phyloP scores from a whole-genome alignment of 805 yeast species.

The Kregervanrija fluxuum region DNA sequence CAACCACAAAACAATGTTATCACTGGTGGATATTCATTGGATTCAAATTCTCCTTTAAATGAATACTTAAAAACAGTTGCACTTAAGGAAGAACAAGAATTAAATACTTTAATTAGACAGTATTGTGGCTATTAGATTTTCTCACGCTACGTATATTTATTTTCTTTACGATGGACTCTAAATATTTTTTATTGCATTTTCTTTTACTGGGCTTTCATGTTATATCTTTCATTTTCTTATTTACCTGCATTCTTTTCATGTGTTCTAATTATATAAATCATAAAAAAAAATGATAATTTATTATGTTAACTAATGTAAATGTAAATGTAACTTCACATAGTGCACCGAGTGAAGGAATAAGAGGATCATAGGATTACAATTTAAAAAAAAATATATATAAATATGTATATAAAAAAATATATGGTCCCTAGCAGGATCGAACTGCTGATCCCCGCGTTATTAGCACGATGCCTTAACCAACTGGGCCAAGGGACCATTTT shows the following conservation, averaged over 20 bases:
- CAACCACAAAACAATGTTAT: constrained; percentile 1
- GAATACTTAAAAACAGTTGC: constrained; percentile 27
- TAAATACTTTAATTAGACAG: constrained; percentile 27
- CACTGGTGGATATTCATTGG: constrained; percentile 6
- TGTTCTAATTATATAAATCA: too few species aligned
- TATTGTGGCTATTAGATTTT: constrained; percentile 19
- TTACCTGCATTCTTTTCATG: too few species aligned
- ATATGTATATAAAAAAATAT: constrained; percentile 19
- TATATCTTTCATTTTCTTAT: too few species aligned
- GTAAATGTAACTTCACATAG: too few species aligned
- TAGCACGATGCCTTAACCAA: constrained; percentile 40
- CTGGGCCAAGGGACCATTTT: constrained; percentile 33
- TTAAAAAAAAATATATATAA: too few species aligned
- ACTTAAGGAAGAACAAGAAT: constrained; percentile 27
- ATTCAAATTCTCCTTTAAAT: constrained; percentile 18
- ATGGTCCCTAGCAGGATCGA: constrained; percentile 85
- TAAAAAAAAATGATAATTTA: too few species aligned
- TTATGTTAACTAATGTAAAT: neutral
- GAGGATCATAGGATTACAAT: too few species aligned
- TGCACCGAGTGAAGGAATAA: too few species aligned
- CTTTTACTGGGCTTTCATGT: too few species aligned
- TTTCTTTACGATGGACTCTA: too few species aligned
- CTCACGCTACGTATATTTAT: too few species aligned
- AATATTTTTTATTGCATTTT: too few species aligned
- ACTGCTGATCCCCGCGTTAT: constrained; percentile 64